These are phyloP conservation scores for Clavispora santaluciae DNA, from an alignment of 805 yeast genomes.

Conservation along the genomic window DNA sequence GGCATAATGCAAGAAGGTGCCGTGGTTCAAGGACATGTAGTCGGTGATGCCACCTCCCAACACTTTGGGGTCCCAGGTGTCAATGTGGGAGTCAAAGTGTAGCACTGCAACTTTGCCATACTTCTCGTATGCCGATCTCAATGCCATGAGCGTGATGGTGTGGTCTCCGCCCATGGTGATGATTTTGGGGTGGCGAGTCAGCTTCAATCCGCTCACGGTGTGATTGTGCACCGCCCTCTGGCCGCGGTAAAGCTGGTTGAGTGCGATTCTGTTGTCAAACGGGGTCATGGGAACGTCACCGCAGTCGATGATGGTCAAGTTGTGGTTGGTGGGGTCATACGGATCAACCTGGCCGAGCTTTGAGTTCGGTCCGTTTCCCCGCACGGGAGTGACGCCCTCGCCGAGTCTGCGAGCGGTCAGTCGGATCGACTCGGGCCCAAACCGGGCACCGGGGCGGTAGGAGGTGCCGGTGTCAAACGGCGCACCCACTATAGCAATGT, in stretches of 20 bases:
- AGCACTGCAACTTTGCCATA: constrained; percentile 46
- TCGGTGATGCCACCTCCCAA: constrained; percentile 60
- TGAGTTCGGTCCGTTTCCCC: constrained; percentile 21
- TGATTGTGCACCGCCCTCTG: constrained; percentile 45
- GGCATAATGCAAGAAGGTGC: constrained; percentile 67
- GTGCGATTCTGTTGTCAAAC: constrained; percentile 59
- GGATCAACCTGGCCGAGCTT: constrained; percentile 46
- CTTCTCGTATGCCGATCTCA: constrained; percentile 47
- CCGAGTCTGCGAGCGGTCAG: constrained; percentile 43
- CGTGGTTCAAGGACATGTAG: constrained; percentile 60
- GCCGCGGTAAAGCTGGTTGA: constrained; percentile 58
- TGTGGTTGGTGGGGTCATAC: constrained; percentile 38
- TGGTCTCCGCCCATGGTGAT: constrained; percentile 62
- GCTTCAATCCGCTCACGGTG: constrained; percentile 11
- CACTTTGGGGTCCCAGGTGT: constrained; percentile 62
- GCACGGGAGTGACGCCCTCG: constrained; percentile 34
- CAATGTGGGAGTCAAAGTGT: constrained; percentile 66
- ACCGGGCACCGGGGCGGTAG: constrained; percentile 54
- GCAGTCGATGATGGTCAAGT: constrained; percentile 47
- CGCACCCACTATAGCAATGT: constrained; percentile 55
- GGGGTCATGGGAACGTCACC: constrained; percentile 69
- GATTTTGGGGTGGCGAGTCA: constrained; percentile 30
- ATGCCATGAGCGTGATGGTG: constrained; percentile 48
- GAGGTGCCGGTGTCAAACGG: constrained; percentile 57
- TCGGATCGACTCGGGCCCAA: constrained; percentile 53